Percentiles rank a stretch among this genome's conserved stretches.
Conservation (phyloP, 2,329 filamentous ascomycete species). For the Zasmidium citrigriseum region DNA sequence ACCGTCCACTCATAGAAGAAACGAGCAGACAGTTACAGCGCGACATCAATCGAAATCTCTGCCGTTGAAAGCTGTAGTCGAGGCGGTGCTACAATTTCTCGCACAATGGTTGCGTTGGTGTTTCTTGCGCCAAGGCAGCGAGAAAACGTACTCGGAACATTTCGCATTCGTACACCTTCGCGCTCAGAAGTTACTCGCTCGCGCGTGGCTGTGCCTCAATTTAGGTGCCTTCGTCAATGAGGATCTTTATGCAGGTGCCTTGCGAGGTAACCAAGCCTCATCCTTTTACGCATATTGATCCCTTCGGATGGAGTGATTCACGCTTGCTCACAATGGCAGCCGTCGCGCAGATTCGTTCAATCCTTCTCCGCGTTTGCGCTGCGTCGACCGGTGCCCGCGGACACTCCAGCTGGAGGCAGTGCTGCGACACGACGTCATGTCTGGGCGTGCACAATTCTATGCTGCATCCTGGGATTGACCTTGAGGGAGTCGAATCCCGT, state of each 20-base stretch:
- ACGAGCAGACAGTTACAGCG: slow-evolving; percentile 15
- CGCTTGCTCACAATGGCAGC: background rate
- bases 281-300: background rate
- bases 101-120: too few species aligned
- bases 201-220: too few species aligned
- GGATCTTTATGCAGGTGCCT: background rate
- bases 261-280: background rate
- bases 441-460: too few species aligned
- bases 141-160: background rate
- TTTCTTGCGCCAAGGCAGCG: too few species aligned
- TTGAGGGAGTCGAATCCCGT: background rate
- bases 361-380: background rate
- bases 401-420: background rate
- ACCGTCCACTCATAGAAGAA: slow-evolving; percentile 13
- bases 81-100: slow-evolving; percentile 1
- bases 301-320: background rate
- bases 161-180: background rate
- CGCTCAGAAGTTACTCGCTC: too few species aligned
- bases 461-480: too few species aligned
- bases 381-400: too few species aligned
- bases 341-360: background rate
- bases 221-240: background rate
- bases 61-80: slow-evolving; percentile 8
- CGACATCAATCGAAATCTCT: background rate
- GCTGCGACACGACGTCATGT: background rate